Base-by-base conservation (phyloP, 139 green algal genomes). In the Chlamydomonas incerta region DNA sequence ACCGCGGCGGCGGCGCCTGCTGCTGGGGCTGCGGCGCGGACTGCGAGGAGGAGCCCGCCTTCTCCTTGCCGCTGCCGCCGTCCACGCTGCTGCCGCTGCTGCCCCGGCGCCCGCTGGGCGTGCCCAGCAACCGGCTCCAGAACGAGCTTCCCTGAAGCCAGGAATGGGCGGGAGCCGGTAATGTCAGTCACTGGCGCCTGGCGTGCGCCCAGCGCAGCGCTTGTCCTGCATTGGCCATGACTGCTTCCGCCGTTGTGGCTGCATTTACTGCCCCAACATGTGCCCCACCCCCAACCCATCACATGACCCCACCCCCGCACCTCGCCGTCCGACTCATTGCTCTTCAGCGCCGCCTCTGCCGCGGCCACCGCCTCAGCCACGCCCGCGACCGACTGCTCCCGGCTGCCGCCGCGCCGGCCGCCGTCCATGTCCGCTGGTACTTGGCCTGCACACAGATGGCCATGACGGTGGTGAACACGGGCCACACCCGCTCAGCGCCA, bases 61-160 rank as follows among this genome's bases (percentile, higher is more conserved):
- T 46, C 37, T 41, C 5, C 35, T 26, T 69, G 37, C 57, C 37
- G 37, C 35, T 68, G 46, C 63, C 29, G 33, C 23, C 41, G 76
- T 57, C 66, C 29, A 28, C 82, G n/a, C 75, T 87, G 67, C 55
- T 87, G 63, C 50, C 67, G 66, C 72, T 79, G 72, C 74, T 77
- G 72, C 66, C 46, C n/a, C 50, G n/a, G n/a, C 47, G 67, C 29
- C 77, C 6, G 41, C 65, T 14, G 28, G 46, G 71, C 28, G 13
- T n/a, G 80, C 80, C 80, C 67, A 85, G n/a, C 13, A 85, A 52
- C 21, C 50, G 47, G 11, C 47, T 41, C 80, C 80, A 85, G 80
- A 85, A 85, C n/a, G 66, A 77, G 33, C 80, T 67, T 33, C 77
- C 34, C 37, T 50, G 18, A 21, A n/a, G n/a, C n/a, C n/a, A n/a